phyloP scores from a whole-genome alignment of 108 stramenopile species.

The Cyclotella kingstonii region DNA sequence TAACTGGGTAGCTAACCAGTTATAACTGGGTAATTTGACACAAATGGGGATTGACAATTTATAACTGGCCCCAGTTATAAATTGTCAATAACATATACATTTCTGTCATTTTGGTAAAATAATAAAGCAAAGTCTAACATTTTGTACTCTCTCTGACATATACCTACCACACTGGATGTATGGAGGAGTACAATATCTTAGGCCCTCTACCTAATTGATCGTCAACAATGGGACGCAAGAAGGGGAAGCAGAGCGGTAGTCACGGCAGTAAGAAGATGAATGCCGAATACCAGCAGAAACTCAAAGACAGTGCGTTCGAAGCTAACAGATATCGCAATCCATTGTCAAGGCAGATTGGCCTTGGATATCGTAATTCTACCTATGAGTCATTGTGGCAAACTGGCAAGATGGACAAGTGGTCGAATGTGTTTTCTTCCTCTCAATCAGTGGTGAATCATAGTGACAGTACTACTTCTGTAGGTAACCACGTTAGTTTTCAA shows the following conservation, averaged over 20 bases:
- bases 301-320: slow-evolving; percentile 31
- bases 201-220: too few species aligned
- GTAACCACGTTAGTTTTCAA: neutral
- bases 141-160: too few species aligned
- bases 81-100: too few species aligned
- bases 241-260: slow-evolving; percentile 32
- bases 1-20: too few species aligned
- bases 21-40: too few species aligned
- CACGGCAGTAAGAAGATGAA: slow-evolving; percentile 21
- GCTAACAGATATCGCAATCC: slow-evolving; percentile 34
- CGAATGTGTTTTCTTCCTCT: neutral
- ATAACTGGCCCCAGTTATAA: too few species aligned
- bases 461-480: neutral
- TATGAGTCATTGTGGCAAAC: neutral
- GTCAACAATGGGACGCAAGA: slow-evolving; percentile 31
- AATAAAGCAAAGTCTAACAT: too few species aligned
- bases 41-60: too few species aligned
- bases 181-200: too few species aligned
- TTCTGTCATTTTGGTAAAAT: too few species aligned
- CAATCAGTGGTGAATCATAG: neutral
- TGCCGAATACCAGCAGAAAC: slow-evolving; percentile 11
- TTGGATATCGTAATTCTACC: slow-evolving; percentile 6
- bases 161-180: too few species aligned
- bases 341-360: neutral
- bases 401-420: slow-evolving; percentile 38